Evolutionary conservation across 2,329 filamentous ascomycete species (phyloP), one percentile per base, ranked within the genome.

Genomic region (Chrysoporthe puriensis): DNA sequence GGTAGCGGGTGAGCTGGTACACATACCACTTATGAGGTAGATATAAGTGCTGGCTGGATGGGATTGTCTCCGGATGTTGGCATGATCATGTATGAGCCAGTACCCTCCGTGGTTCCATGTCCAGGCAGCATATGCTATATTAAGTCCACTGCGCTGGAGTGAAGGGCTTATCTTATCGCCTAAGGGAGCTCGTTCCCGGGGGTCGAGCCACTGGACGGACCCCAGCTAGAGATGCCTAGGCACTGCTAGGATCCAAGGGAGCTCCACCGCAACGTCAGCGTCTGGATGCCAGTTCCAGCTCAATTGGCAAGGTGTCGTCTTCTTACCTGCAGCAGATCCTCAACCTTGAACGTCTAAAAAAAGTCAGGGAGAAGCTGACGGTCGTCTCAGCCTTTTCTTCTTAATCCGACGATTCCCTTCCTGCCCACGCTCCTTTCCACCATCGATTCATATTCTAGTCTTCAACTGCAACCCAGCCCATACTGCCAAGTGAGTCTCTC

Each of bases 271-370:
- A 46, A 21, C 59, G 59, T 61, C 59, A 61, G 59, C 59, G 59
- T 48, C 59, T 16, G 32, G 11, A 26, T 11, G 11, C 50, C 50
- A 54, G 50, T 21, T 54, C 50, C 50, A 54, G 13, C 32, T 54
- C 50, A 61, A 46, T n/a, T 61, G 59, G 36, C 63, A 65, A 65
- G 63, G 56, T 65, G 63, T 61, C 59, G 63, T 48, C 63, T 58
- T 58, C 42, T 56, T 13, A 58, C 40, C 43, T 46, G 26, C 62
- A 44, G 40, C 54, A 14, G 14, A 26, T 42, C 7, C 40, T n/a
- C 50, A 59, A 18, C 42, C n/a, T 61, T 34, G 59, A 48, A 11
- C 43, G 26, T 40, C 43, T 60, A 43, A 43, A 60, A 56, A 60
- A 56, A 21, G 42, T 42, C 63, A 59, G 54, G 63, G 54, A 64